A percentile compares a stretch with the other conserved stretches of the same genome.
Evolutionary conservation across 2,329 filamentous ascomycete genomes (phyloP).

Genomic region (Ceratocystis lukuohia): DNA sequence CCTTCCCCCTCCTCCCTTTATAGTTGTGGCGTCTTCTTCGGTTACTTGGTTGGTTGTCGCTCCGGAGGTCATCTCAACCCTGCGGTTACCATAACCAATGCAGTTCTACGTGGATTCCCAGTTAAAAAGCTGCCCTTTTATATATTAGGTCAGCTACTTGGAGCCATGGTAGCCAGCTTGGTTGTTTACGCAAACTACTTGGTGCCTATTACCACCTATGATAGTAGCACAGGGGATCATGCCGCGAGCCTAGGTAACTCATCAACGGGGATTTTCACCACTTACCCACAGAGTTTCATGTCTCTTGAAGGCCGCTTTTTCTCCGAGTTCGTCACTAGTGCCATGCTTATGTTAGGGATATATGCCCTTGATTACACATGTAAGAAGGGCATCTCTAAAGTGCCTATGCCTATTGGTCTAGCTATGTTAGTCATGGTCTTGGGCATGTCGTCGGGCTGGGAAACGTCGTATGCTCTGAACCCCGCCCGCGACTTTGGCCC

Average conservation of each 20-base stretch:
- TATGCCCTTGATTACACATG: conserved; percentile 49
- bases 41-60: conserved; percentile 52
- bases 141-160: conserved; percentile 50
- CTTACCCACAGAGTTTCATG: conserved; percentile 57
- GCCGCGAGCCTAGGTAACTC: conserved; percentile 47
- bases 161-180: conserved; percentile 48
- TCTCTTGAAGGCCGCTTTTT: conserved; percentile 56
- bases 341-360: conserved; percentile 58
- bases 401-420: conserved; percentile 42
- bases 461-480: conserved; percentile 66
- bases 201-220: conserved; percentile 49
- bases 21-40: conserved; percentile 53
- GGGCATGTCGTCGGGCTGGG: conserved; percentile 62
- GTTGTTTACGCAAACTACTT: conserved; percentile 52
- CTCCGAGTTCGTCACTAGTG: conserved; percentile 55
- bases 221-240: conserved; percentile 45
- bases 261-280: conserved; percentile 59
- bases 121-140: conserved; percentile 59
- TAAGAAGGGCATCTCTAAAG: conserved; percentile 41
- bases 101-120: conserved; percentile 53
- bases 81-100: conserved; percentile 57
- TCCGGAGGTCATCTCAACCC: conserved; percentile 57
- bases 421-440: conserved; percentile 65
- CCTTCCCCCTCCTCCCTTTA: not conserved
- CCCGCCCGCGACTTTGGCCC: conserved; percentile 60